Evolutionary conservation across 176 grass and related monocot species (phyloP), one percentile per base, ranked within the genome.

Genomic region (Cenchrus americanus): DNA sequence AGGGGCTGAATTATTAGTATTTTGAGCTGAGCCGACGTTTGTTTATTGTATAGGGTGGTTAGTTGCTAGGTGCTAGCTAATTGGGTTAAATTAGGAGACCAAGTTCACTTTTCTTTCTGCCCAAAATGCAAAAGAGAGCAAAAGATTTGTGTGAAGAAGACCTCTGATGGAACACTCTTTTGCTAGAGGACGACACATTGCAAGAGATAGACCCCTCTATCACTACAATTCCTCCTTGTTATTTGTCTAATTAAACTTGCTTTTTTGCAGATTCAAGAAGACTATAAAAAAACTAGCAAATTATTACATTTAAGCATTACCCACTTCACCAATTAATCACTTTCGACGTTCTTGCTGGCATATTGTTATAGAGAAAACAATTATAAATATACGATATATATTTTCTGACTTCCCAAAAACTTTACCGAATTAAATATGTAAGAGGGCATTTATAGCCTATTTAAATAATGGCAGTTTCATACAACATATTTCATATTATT

Each of bases 171-270:
- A 46, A 57, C 32, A 30, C 44, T 22, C 43, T 63, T 78, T 82
- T 55, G 37, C 10, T 83, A 44, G 73, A 83, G 8, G 30, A 71
- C 8, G 54, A 53, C 61, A 70, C 44, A 6, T 62, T 82, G 69
- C 19, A 27, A 15, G 30, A 51, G 72, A 59, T 48, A 71, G 52
- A 18, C 5, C 19, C 10, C 21, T 64, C 26, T 48, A 47, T 1
- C 61, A 24, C 27, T 34, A 69, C 19, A 40, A 58, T 75, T 75
- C 0, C 27, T 32, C 26, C 53, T 23, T 11, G 15, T 63, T 30
- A 30, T 63, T 30, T 63, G 61, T 63, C 61, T 58, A 26, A 30
- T 37, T 32, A 34, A 37, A 47, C 6, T 52, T 4, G 34, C 50
- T 40, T 11, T 32, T 53, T 34, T 1, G 8, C 17, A 55, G 1